phyloP scores from a whole-genome alignment of 495 filamentous ascomycete genomes.

The Staphylotrichum tortipilum region DNA sequence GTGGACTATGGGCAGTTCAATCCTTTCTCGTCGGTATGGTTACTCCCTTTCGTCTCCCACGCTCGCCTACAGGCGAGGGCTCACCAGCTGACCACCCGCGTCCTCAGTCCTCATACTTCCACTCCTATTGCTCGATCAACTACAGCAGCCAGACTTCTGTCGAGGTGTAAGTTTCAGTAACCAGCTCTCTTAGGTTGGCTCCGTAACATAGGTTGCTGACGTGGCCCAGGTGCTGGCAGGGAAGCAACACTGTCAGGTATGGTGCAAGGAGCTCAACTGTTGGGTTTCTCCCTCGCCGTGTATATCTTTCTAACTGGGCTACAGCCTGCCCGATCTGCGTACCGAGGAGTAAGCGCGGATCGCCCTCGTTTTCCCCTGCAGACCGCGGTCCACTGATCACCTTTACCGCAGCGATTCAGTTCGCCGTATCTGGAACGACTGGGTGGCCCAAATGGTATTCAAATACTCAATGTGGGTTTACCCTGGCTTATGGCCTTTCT shows the following conservation, averaged over 20 bases:
- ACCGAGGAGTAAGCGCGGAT: slow-evolving; percentile 40
- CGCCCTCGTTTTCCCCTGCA: neutral
- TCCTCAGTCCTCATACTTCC: slow-evolving; percentile 47
- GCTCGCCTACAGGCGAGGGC: no score
- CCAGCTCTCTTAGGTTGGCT: slow-evolving; percentile 17
- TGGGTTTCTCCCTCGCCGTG: neutral
- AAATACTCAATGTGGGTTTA: slow-evolving; percentile 53
- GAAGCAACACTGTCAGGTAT: slow-evolving; percentile 47
- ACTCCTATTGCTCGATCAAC: slow-evolving; percentile 58
- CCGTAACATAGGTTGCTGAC: no score
- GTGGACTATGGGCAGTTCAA: slow-evolving; percentile 56
- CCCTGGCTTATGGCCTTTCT: neutral
- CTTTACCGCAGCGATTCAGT: slow-evolving; percentile 30
- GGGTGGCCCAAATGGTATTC: slow-evolving; percentile 54
- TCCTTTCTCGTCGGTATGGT: slow-evolving; percentile 50
- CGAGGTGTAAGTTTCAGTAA: slow-evolving; percentile 28
- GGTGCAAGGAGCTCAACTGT: neutral
- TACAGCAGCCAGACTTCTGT: slow-evolving; percentile 48
- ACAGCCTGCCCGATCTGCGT: slow-evolving; percentile 56
- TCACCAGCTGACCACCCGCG: neutral
- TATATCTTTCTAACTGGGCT: neutral
- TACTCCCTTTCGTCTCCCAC: neutral
- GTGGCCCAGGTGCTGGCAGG: slow-evolving; percentile 51
- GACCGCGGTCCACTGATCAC: neutral
- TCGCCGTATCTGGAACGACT: slow-evolving; percentile 50